These are phyloP conservation scores for Arthrinium phaeospermum DNA, from an alignment of 2,329 filamentous ascomycete species.

Conservation along the genomic window DNA sequence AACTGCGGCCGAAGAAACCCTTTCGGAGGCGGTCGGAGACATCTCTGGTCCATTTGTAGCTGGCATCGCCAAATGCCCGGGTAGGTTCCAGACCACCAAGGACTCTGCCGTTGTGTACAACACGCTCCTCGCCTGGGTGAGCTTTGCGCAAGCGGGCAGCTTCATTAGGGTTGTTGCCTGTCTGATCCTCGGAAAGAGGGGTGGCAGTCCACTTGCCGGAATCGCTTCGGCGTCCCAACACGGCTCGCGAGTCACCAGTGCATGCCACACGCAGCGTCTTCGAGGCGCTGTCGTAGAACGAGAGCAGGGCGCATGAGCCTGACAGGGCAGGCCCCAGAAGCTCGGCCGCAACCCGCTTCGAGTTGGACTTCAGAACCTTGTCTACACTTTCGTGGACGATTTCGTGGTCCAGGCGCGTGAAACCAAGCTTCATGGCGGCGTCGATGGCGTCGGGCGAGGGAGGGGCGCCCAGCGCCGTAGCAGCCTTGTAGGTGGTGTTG, in stretches of 20 bases:
- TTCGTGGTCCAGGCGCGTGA: slow-evolving; percentile 86
- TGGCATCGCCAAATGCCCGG: slow-evolving; percentile 93
- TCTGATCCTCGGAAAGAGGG: slow-evolving; percentile 90
- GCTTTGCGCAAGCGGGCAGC: slow-evolving; percentile 80
- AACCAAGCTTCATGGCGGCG: slow-evolving; percentile 89
- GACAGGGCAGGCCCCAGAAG: slow-evolving; percentile 90
- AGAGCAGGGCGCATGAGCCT: slow-evolving; percentile 94
- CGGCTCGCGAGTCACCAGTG: slow-evolving; percentile 94
- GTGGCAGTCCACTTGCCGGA: slow-evolving; percentile 94
- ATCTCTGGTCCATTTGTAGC: slow-evolving; percentile 94
- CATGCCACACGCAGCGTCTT: slow-evolving; percentile 93
- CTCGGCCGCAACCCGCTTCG: slow-evolving; percentile 89
- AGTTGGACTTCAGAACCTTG: slow-evolving; percentile 87
- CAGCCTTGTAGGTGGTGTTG: slow-evolving; percentile 87
- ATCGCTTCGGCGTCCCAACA: slow-evolving; percentile 78
- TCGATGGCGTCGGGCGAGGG: slow-evolving; percentile 85
- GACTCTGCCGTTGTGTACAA: slow-evolving; percentile 87
- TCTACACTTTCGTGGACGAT: slow-evolving; percentile 93
- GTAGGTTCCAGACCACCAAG: slow-evolving; percentile 91
- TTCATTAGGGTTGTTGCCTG: slow-evolving; percentile 86
- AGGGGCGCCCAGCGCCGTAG: slow-evolving; percentile 60
- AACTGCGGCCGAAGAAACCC: slow-evolving; percentile 85
- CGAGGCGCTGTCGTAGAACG: slow-evolving; percentile 90
- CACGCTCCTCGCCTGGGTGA: slow-evolving; percentile 88
- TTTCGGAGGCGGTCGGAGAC: slow-evolving; percentile 81